Evolutionary conservation across 2,329 filamentous ascomycete species (phyloP), one percentile per base, ranked within the genome.

Genomic region (Gliomastix tumulicola): DNA sequence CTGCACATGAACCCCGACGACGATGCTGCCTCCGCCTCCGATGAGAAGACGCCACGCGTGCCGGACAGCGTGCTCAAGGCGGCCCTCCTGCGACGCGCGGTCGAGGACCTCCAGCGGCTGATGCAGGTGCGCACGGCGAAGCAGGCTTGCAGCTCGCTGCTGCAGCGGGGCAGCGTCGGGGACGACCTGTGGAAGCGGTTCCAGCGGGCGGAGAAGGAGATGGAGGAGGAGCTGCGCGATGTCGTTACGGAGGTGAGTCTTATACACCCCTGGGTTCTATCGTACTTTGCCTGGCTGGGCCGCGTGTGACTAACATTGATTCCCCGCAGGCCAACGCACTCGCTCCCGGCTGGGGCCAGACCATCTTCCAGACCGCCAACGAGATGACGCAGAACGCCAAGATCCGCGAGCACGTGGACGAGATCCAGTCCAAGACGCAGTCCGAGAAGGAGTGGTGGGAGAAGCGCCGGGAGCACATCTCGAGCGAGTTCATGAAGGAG

Each of bases 151-250:
- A 82, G 84, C 54, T 76, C 81, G 18, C 67, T 98, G 47, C 63
- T 97, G 49, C 88, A 94, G 63, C 75, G 88, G 44, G 92, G 92
- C 34, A 94, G 88, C 53, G 88, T 98, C 3, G 90, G 92, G 12
- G 92, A 98, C 57, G 92, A 98, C 60, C 64, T 98, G 48, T 95
- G 88, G 84, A 87, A 96, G 68, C 75, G 90, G 27, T 95, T 97
- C 61, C 65, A 82, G 62, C 76, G 88, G 35, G 92, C 90, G 1
- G 92, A 98, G 74, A 89, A 94, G 68, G 92, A 98, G 65, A 94
- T 97, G 71, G 89, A 98, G 65, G 87, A 88, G 48, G 92, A 98
- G 65, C 71, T 98, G 43, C 79, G 87, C 50, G 92, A 98, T 62
- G 90, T 97, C 18, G 88, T 97, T 22, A 77, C 81, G 50, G 90